A percentile compares a stretch with the other conserved stretches of the same genome.
phyloP scores from a whole-genome alignment of 1,284 basidiomycete species.

The Pseudozyma sp. region DNA sequence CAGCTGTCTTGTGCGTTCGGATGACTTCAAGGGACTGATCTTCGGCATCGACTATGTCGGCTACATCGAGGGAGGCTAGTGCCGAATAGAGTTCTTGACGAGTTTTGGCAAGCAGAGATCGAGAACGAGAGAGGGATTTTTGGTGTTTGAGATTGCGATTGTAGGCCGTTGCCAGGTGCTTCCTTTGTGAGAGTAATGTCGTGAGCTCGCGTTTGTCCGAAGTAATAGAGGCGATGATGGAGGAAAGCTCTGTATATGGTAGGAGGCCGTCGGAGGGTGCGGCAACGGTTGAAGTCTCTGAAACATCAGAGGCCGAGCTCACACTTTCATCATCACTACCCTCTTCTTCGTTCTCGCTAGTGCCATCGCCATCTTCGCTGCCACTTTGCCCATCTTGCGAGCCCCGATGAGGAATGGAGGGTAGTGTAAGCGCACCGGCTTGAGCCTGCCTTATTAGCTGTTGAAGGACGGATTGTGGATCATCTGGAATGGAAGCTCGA shows the following conservation, averaged over 20 bases:
- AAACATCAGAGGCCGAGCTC: neutral
- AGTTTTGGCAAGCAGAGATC: conserved; percentile 12
- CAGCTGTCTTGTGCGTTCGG: conserved; percentile 8
- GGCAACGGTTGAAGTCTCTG: neutral
- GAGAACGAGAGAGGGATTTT: conserved; percentile 17
- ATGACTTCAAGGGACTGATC: conserved; percentile 48
- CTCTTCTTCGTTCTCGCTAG: neutral
- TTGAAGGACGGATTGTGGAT: conserved; percentile 26
- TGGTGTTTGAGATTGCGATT: conserved; percentile 23
- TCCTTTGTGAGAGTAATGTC: conserved; percentile 13
- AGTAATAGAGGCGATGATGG: conserved; percentile 21
- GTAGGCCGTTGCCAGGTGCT: conserved; percentile 12
- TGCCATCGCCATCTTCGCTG: conserved; percentile 1
- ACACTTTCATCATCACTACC: neutral
- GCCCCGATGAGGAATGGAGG: neutral
- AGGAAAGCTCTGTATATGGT: conserved; percentile 15
- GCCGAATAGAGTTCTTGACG: conserved; percentile 36
- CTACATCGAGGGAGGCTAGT: conserved; percentile 34
- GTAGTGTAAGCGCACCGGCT: conserved; percentile 1
- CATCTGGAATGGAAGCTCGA: neutral
- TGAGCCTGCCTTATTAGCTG: conserved; percentile 39
- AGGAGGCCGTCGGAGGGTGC: neutral
- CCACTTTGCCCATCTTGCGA: neutral
- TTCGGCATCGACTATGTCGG: conserved; percentile 47
- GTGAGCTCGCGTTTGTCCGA: conserved; percentile 36